Evolutionary conservation across 257 asterid species (phyloP), one percentile per base, ranked within the genome.

Genomic region (Forsythia suspensa): DNA sequence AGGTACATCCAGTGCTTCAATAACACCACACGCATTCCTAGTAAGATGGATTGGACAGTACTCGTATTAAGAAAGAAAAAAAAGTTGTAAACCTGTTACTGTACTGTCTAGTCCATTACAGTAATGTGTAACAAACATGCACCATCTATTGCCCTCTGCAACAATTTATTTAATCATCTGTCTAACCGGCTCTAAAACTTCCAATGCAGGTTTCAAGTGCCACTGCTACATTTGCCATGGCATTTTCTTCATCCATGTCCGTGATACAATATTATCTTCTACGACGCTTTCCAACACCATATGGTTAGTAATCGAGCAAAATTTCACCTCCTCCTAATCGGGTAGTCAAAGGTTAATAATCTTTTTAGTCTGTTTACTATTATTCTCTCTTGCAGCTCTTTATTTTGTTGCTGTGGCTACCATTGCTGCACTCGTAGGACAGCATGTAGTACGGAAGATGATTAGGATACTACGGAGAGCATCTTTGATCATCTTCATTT

Each of bases 171-270:
- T 52, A 1, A 43, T 42, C 75, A 34, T 40, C 46, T 55, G 3
- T 2, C 0, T 3, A 24, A 34, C 59, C 52, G 36, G 74, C 11
- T 74, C 12, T 29, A 59, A 46, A 79, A 59, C 80, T 77, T 82
- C 44, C 34, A 55, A 51, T 70, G 78, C 76, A 90, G 94, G 92
- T 88, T 3, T 83, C 94, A 42, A 90, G 92, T 74, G 92, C 92
- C 40, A 90, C 94, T 20, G 87, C 94, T 75, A 87, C 91, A 36
- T 76, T 90, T 34, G 81, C 84, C 48, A 86, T 90, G 94, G 72
- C 82, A 39, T 88, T 88, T 80, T 90, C 94, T 1, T 85, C 92
- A n/a, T 90, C 94, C 81, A 90, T 90, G 94, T 90, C 94, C 1
- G 85, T 86, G 44, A 86, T 90, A 78, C 90, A 90, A 66, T 90